Evolutionary conservation across 257 asterid species (phyloP).

Genomic region (Plantago major): DNA sequence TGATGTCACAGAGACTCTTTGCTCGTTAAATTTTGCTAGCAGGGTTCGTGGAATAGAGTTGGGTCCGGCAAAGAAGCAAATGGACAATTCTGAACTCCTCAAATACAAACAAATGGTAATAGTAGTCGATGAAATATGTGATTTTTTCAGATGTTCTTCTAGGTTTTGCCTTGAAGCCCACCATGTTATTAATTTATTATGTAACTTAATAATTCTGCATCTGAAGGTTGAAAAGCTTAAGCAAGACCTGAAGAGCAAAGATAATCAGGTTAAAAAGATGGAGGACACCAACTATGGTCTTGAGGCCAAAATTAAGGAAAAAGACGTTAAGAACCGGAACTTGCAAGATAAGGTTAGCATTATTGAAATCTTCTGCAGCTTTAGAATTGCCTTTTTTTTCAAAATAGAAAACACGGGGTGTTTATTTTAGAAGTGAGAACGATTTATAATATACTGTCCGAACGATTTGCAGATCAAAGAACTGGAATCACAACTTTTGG

Average conservation of each 20-base stretch:
- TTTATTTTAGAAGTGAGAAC: neutral
- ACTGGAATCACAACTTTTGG: conserved; percentile 78
- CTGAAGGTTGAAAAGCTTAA: conserved; percentile 70
- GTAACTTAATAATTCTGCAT: conserved; percentile 8
- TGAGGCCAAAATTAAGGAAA: conserved; percentile 74
- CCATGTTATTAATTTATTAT: too few relatives aligned
- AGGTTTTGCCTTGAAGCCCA: neutral
- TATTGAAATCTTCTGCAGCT: neutral
- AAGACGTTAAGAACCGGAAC: conserved; percentile 62
- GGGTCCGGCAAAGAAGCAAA: conserved; percentile 94
- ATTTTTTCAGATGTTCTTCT: conserved; percentile 2
- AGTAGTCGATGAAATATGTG: conserved; percentile 10
- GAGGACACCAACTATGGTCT: conserved; percentile 85
- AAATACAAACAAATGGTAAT: conserved; percentile 82
- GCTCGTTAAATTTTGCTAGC: conserved; percentile 94
- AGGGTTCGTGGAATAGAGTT: conserved; percentile 92
- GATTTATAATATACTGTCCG: neutral
- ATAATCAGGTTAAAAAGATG: conserved; percentile 65
- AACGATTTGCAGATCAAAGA: conserved; percentile 71
- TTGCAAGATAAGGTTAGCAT: conserved; percentile 84
- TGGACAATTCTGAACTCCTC: conserved; percentile 71
- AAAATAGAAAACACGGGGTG: neutral
- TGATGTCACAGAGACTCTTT: conserved; percentile 78
- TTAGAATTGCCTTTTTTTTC: neutral
- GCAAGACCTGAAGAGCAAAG: conserved; percentile 79